Percentiles rank a stretch among this genome's conserved stretches.
Conservation (phyloP, 768 basidiomycete genomes). For the Kwoniella pini region DNA sequence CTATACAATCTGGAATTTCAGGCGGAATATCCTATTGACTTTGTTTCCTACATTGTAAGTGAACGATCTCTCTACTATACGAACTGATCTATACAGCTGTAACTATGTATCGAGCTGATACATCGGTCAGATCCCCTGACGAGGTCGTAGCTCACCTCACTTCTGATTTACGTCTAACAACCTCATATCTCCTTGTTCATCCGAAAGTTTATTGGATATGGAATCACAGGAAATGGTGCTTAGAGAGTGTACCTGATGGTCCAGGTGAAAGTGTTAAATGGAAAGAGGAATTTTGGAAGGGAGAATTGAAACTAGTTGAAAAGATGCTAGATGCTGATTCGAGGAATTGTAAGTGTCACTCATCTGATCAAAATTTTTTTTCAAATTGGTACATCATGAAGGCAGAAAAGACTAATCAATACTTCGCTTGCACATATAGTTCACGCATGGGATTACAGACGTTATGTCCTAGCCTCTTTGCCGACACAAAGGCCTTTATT, state of each 20-base stretch:
- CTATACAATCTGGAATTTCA: conserved; percentile 95
- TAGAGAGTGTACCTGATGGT: conserved; percentile 77
- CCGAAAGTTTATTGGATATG: conserved; percentile 99
- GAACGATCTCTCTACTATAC: background rate
- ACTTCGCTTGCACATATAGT: no score
- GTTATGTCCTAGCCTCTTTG: conserved; percentile 76
- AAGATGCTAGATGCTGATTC: conserved; percentile 88
- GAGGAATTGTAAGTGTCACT: conserved; percentile 73
- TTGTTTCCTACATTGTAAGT: conserved; percentile 69
- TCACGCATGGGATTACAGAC: conserved; percentile 90
- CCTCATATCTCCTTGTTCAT: conserved; percentile 72
- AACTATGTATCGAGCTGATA: background rate
- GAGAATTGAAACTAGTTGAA: conserved; percentile 82
- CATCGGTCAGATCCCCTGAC: conserved; percentile 52
- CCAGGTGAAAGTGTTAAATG: conserved; percentile 62
- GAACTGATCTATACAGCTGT: background rate
- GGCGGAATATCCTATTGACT: conserved; percentile 74
- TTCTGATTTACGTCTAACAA: conserved; percentile 78
- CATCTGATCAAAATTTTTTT: background rate
- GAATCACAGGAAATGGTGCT: conserved; percentile 96
- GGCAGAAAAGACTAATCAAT: no score
- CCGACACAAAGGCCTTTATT: conserved; percentile 59
- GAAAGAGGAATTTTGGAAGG: conserved; percentile 78
- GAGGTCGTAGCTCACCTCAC: conserved; percentile 67
- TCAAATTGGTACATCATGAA: no score